Evolutionary conservation across 2,329 filamentous ascomycete species (phyloP).

Genomic region (Diaporthe capsici): DNA sequence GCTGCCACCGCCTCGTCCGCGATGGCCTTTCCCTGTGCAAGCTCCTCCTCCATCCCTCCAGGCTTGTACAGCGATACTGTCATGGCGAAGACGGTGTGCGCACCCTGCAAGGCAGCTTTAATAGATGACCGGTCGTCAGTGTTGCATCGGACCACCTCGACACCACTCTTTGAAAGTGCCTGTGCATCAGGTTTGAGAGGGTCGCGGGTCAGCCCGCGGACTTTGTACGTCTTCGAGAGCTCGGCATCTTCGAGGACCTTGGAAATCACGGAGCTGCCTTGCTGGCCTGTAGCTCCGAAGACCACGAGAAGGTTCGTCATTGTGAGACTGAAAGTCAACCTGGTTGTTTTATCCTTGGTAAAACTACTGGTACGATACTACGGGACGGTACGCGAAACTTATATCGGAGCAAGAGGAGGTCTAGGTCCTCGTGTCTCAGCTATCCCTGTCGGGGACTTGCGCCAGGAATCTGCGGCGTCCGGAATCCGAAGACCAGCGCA

Average conservation of each 20-base stretch:
- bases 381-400: neutral
- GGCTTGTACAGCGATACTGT: constrained; percentile 54
- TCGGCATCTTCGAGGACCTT: constrained; percentile 22
- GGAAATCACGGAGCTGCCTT: constrained; percentile 27
- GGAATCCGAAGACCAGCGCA: neutral
- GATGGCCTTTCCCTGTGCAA: constrained; percentile 60
- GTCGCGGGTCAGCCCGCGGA: constrained; percentile 19
- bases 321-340: no score
- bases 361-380: rapidly evolving
- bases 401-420: neutral
- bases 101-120: constrained; percentile 45
- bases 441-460: neutral
- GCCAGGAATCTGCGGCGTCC: neutral
- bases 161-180: neutral
- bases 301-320: constrained; percentile 10
- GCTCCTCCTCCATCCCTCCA: constrained; percentile 51
- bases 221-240: neutral
- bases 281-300: constrained; percentile 34
- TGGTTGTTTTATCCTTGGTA: neutral
- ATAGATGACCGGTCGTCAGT: constrained; percentile 8
- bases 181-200: constrained; percentile 6
- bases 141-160: constrained; percentile 18
- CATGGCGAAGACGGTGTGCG: constrained; percentile 56
- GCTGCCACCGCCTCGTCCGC: constrained; percentile 60
- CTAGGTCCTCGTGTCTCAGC: neutral